Evolutionary conservation across 768 basidiomycete species (phyloP), one percentile per base, ranked within the genome.

Genomic region (Mycena indigotica): DNA sequence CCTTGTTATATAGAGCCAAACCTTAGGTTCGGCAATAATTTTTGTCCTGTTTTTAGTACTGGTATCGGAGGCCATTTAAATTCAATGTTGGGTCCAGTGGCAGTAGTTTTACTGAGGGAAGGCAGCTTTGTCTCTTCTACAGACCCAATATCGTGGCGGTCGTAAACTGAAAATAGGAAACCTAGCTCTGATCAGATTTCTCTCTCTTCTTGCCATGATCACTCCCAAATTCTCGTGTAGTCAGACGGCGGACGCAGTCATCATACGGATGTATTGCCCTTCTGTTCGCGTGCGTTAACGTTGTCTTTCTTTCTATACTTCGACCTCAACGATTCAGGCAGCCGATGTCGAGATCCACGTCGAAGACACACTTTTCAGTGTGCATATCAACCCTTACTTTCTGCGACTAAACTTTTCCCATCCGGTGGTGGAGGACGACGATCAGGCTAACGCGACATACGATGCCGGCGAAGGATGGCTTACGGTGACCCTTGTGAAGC

Each of bases 331-430:
- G 12, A 28, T n/a, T 5, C 25, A 93, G 91, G 89, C 92, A 12
- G 83, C 87, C 39, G 92, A 93, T 62, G 83, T 86, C 28, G 92
- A 93, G 69, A 86, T 92, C 50, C 78, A 88, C 61, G 84, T 91
- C 55, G 87, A 91, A 66, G 83, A 83, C 52, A 82, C 82, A 25
- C 71, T 88, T 48, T 78, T 93, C 68, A 85, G 84, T 19, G 73
- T 92, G 38, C 85, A 93, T 65, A 82, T 93, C 69, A 90, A 89
- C 57, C 92, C 92, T 2, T 95, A 93, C 68, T 94, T 89, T 65
- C 78, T 94, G 52, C 86, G 91, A 1, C 78, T 95, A 60, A 84
- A 86, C 65, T 92, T 95, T 69, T 77, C 87, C 26, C 81, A 88
- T 63, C 69, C 82, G 0, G 68, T 88, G 24, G 62, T 88, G 38